phyloP scores from a whole-genome alignment of 2,329 filamentous ascomycete genomes.

The Aspergillus awamori region DNA sequence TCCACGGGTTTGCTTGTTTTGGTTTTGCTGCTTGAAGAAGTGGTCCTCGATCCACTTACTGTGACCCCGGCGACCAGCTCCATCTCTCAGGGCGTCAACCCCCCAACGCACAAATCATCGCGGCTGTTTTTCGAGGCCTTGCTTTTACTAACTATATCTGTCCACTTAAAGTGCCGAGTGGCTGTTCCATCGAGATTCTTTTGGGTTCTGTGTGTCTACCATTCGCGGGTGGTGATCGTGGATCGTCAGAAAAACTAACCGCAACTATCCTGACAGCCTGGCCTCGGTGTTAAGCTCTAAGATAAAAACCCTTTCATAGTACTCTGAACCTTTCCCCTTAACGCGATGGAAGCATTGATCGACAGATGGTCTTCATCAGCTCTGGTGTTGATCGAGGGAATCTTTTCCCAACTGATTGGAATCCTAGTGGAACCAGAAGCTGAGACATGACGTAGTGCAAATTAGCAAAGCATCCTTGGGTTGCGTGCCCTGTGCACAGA shows the following conservation, averaged over 20 bases:
- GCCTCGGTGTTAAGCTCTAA: neutral
- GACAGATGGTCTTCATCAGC: neutral
- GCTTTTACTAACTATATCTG: neutral
- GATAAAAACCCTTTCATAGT: constrained; percentile 15
- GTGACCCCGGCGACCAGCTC: constrained; percentile 38
- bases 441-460: constrained; percentile 4
- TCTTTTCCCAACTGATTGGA: neutral
- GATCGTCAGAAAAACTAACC: neutral
- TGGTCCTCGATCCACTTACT: constrained; percentile 22
- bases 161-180: neutral
- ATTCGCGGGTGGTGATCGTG: neutral
- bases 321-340: constrained; percentile 4
- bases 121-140: neutral
- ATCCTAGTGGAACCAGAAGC: neutral
- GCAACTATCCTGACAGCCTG: neutral
- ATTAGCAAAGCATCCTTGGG: neutral
- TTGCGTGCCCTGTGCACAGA: neutral
- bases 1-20: constrained; percentile 37
- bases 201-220: constrained; percentile 1
- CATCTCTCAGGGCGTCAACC: constrained; percentile 17
- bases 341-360: neutral
- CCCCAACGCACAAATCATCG: constrained; percentile 28
- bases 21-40: constrained; percentile 38
- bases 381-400: neutral
- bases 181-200: constrained; percentile 7